phyloP scores from a whole-genome alignment of 164 flowering plant genomes.

The Akebia trifoliata region DNA sequence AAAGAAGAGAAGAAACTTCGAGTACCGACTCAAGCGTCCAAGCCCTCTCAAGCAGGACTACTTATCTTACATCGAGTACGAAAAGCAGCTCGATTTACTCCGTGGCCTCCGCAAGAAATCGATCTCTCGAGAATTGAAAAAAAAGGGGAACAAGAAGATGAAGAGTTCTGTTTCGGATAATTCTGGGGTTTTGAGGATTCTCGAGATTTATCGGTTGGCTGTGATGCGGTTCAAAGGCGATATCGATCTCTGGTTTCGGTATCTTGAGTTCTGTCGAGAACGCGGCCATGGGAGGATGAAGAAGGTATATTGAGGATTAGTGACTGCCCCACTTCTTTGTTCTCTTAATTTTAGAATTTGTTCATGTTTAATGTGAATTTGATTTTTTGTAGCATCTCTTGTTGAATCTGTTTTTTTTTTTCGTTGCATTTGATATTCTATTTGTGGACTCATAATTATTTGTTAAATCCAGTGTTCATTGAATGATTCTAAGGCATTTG shows the following conservation, averaged over 20 bases:
- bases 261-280: conserved; percentile 72
- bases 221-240: conserved; percentile 72
- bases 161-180: conserved; percentile 57
- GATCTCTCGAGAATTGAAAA: conserved; percentile 22
- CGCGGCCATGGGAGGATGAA: conserved; percentile 71
- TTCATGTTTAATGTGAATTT: too few relatives aligned
- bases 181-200: conserved; percentile 56
- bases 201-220: conserved; percentile 55
- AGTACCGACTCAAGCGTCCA: conserved; percentile 82
- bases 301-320: conserved; percentile 36
- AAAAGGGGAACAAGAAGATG: conserved; percentile 22
- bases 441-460: too few relatives aligned
- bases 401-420: too few relatives aligned
- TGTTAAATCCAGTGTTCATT: too few relatives aligned
- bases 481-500: too few relatives aligned
- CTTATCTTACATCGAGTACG: conserved; percentile 76
- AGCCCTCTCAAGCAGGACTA: conserved; percentile 72
- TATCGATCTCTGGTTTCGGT: conserved; percentile 77
- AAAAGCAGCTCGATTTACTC: conserved; percentile 63
- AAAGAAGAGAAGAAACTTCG: conserved; percentile 71
- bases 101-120: conserved; percentile 56
- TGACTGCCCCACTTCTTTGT: not conserved
- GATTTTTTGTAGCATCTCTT: too few relatives aligned
- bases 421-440: too few relatives aligned
- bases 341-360: not conserved